Conservation (phyloP, 176 grass and related monocot species). For the Oropetium thomaeum region DNA sequence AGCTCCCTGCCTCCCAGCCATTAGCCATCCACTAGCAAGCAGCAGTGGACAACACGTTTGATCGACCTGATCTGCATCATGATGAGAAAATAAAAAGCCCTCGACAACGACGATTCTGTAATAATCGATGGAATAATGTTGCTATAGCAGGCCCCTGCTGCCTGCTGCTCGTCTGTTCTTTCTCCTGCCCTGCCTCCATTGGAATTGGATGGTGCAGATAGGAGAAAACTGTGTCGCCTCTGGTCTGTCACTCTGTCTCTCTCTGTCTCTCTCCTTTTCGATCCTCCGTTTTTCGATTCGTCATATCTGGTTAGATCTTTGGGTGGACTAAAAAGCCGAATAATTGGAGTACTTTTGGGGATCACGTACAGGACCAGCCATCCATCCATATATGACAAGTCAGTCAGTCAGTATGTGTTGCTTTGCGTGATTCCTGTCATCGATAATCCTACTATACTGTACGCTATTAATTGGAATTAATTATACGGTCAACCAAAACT, state of each 20-base stretch:
- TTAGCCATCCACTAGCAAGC: neutral
- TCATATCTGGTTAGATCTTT: neutral
- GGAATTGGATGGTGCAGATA: no score
- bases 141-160: no score
- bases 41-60: neutral
- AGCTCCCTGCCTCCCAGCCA: no score
- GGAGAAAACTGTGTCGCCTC: no score
- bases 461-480: no score
- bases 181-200: no score
- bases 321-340: slow-evolving; percentile 2
- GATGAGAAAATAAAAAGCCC: no score
- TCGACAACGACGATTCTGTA: slow-evolving; percentile 9
- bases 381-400: neutral
- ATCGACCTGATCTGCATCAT: neutral
- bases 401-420: neutral
- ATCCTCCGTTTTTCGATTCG: slow-evolving; percentile 13
- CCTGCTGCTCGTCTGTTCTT: no score
- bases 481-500: no score
- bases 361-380: neutral
- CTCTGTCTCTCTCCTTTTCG: neutral
- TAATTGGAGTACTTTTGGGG: slow-evolving; percentile 35
- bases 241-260: no score
- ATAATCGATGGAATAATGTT: slow-evolving; percentile 4
- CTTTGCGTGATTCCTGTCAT: no score
- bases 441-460: no score